Evolutionary conservation across 441 rosid genomes (phyloP).

Genomic region (Erodium chrysanthum): DNA sequence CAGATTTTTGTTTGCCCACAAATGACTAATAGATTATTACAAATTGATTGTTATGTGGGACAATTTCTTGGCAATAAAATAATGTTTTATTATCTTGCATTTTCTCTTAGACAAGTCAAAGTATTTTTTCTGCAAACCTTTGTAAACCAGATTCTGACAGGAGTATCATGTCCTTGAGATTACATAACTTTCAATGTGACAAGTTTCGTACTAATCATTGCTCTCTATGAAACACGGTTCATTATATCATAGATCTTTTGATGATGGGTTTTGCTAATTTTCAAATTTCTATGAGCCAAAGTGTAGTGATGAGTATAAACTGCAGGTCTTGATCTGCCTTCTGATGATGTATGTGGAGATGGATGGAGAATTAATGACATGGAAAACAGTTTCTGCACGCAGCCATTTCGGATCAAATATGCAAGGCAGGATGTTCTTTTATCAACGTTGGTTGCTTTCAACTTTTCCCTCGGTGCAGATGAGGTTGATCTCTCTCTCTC

Average conservation of each 20-base stretch:
- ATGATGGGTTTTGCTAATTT: not conserved
- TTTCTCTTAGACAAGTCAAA: not conserved
- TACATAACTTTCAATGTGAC: not conserved
- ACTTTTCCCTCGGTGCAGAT: conserved; percentile 40
- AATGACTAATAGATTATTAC: not conserved
- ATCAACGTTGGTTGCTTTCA: conserved; percentile 66
- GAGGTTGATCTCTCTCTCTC: conserved; percentile 38
- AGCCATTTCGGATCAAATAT: conserved; percentile 74
- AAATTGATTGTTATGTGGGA: not conserved
- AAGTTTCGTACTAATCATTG: not conserved
- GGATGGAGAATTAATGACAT: conserved; percentile 75
- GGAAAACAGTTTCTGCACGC: conserved; percentile 79
- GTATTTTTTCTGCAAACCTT: not conserved
- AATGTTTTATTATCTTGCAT: not conserved
- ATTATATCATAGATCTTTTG: not conserved
- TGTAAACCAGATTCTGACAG: not conserved
- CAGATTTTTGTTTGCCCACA: not conserved
- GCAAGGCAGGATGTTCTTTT: conserved; percentile 79
- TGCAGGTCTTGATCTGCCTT: conserved; percentile 52
- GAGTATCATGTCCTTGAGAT: not conserved
- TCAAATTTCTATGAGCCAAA: not conserved
- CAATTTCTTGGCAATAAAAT: not conserved
- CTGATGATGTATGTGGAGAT: conserved; percentile 39
- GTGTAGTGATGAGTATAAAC: not conserved
- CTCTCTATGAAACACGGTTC: not conserved